These are phyloP conservation scores for Neopestalotiopsis sp. DNA, from an alignment of 2,329 filamentous ascomycete genomes.

Conservation along the genomic window DNA sequence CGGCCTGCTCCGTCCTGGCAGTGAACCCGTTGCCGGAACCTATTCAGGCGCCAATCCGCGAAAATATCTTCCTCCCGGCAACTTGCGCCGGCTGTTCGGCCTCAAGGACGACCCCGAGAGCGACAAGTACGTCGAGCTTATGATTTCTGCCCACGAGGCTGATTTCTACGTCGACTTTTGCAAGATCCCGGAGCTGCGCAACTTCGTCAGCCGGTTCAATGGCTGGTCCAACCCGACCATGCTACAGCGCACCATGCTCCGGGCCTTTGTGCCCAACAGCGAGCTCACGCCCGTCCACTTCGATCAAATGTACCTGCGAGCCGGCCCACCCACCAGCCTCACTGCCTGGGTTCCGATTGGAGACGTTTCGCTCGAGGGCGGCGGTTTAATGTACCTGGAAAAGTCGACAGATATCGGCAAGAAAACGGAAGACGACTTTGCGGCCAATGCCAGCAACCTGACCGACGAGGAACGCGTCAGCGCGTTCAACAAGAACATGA, in stretches of 20 bases:
- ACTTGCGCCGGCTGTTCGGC: constrained; percentile 16
- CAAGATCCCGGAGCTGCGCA: not conserved
- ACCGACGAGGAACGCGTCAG: constrained; percentile 35
- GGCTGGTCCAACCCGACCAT: constrained; percentile 4
- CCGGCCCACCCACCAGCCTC: constrained; percentile 21
- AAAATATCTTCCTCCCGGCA: constrained; percentile 17
- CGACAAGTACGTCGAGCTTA: constrained; percentile 6
- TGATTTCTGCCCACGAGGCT: constrained; percentile 1
- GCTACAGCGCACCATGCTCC: constrained; percentile 13
- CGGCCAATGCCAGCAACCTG: constrained; percentile 28
- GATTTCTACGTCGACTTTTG: constrained; percentile 8
- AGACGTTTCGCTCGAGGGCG: constrained; percentile 38
- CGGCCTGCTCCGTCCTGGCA: constrained; percentile 22
- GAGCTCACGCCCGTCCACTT: constrained; percentile 16
- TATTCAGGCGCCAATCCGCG: constrained; percentile 19
- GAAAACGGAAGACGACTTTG: constrained; percentile 44
- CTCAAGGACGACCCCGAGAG: constrained; percentile 13
- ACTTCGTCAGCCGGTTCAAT: not conserved
- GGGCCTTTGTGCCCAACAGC: constrained; percentile 3
- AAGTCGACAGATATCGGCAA: constrained; percentile 39
- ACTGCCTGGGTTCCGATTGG: constrained; percentile 44
- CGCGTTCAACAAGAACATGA: constrained; percentile 38
- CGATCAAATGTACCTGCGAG: constrained; percentile 18
- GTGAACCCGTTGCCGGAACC: constrained; percentile 20
- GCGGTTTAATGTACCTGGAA: constrained; percentile 48